Percentiles rank a stretch among this genome's conserved stretches.
Conservation (phyloP, 345 rosid genomes). For the Rhodomyrtus tomentosa region DNA sequence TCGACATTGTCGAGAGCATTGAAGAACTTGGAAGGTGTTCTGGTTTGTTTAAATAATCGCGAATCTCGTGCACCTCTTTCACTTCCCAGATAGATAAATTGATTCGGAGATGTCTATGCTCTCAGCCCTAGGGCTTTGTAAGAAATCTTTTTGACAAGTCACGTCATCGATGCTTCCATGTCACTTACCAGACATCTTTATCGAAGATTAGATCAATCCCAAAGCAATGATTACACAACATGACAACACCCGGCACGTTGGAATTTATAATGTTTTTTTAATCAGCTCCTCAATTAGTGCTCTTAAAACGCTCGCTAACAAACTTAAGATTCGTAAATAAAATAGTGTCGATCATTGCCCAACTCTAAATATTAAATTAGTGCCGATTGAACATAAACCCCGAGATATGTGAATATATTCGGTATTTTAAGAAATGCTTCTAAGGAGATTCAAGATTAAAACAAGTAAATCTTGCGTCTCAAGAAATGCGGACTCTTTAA, state of each 20-base stretch:
- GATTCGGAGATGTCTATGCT: neutral
- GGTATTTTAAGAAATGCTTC: neutral
- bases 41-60: neutral
- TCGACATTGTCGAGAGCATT: neutral
- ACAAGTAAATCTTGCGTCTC: no score
- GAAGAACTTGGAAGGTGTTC: neutral
- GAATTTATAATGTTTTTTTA: neutral
- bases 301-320: neutral
- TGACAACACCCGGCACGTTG: neutral
- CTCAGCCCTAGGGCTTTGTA: neutral
- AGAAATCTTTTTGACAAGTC: neutral
- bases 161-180: neutral
- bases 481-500: no score
- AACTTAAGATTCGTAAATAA: neutral
- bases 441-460: neutral
- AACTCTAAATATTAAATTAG: neutral
- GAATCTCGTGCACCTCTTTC: neutral
- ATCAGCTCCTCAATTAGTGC: neutral
- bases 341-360: neutral
- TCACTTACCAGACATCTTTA: neutral
- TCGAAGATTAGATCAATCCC: neutral
- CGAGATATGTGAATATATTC: neutral
- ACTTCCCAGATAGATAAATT: neutral
- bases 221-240: neutral
- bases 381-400: neutral